Evolutionary conservation across 2,329 filamentous ascomycete species (phyloP), one percentile per base, ranked within the genome.

Genomic region (Scedosporium aurantiacum): DNA sequence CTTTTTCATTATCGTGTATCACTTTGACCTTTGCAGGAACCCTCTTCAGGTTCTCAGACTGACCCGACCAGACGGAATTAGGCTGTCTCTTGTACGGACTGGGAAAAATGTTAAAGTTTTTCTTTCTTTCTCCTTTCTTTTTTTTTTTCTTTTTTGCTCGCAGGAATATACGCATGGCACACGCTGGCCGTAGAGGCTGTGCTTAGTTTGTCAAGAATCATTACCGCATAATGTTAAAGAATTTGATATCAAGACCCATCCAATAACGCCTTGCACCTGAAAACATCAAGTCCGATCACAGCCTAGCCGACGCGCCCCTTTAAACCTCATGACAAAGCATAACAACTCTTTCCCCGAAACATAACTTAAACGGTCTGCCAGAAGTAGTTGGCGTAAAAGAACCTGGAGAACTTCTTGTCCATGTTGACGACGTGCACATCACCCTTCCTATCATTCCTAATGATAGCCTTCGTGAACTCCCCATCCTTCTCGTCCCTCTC

Each of bases 381-480:
- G 70, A 97, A 95, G 72, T 96, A 96, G 69, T 96, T 95, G 23
- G 92, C 90, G 70, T 97, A 96, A 70, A 95, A 97, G 72, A 89
- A 93, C 64, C 87, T 82, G 63, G 90, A 93, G 72, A 96, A 92
- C 76, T 94, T 96, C 68, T 89, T 86, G 68, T 97, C 92, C 72
- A 99, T 86, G 69, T 96, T 96, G 63, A 99, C 87, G 58, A 97
- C 90, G 72, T 96, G 90, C 59, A 97, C 91, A 71, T 97, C 92
- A 7, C 91, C 92, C 77, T 91, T 93, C 66, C 85, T 82, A 63
- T 87, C 86, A 71, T 96, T 97, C 64, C 91, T 80, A 66, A 97
- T 87, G 18, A 96, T 83, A 1, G 92, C 93, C 70, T 90, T 89
- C 67, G 83, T 86, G 77, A 93, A 97, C 71, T 91, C 90, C 40